phyloP scores from a whole-genome alignment of 2,329 filamentous ascomycete genomes.

The Aspergillus ochraceoroseus region DNA sequence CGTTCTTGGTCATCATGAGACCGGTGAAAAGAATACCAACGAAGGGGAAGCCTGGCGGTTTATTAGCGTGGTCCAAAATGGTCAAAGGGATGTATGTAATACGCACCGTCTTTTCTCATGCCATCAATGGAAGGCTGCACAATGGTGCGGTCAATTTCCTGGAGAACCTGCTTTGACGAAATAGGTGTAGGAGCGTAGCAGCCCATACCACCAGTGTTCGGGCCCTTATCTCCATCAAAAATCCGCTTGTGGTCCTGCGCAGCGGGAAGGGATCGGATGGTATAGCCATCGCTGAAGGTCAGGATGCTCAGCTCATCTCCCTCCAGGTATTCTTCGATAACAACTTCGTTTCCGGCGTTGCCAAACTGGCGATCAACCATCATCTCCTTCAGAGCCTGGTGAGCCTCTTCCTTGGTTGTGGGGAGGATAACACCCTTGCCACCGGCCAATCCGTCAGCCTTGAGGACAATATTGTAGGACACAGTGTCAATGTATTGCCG shows the following conservation, averaged over 20 bases:
- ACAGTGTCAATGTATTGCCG: slow-evolving; percentile 67
- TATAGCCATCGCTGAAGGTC: slow-evolving; percentile 84
- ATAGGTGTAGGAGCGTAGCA: slow-evolving; percentile 90
- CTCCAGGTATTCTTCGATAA: slow-evolving; percentile 88
- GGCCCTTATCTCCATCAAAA: slow-evolving; percentile 80
- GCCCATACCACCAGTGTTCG: slow-evolving; percentile 97
- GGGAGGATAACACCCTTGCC: slow-evolving; percentile 96
- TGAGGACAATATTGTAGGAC: slow-evolving; percentile 77
- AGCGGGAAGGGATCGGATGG: slow-evolving; percentile 75
- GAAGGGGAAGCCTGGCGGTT: slow-evolving; percentile 37
- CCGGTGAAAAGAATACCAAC: slow-evolving; percentile 53
- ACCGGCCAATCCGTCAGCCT: slow-evolving; percentile 84
- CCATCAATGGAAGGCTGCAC: slow-evolving; percentile 86
- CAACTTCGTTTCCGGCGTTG: slow-evolving; percentile 78
- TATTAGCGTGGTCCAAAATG: slow-evolving; percentile 5
- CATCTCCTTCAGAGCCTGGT: slow-evolving; percentile 74
- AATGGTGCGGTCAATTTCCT: slow-evolving; percentile 71
- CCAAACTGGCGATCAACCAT: slow-evolving; percentile 89
- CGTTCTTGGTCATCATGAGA: slow-evolving; percentile 81
- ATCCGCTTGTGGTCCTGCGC: slow-evolving; percentile 97
- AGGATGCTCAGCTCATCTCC: slow-evolving; percentile 91
- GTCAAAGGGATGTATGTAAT: slow-evolving; percentile 62
- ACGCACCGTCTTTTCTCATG: slow-evolving; percentile 70
- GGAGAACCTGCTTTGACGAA: slow-evolving; percentile 68
- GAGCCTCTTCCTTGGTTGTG: slow-evolving; percentile 73